phyloP scores from a whole-genome alignment of 2,329 filamentous ascomycete species.

The Talaromyces sp. region DNA sequence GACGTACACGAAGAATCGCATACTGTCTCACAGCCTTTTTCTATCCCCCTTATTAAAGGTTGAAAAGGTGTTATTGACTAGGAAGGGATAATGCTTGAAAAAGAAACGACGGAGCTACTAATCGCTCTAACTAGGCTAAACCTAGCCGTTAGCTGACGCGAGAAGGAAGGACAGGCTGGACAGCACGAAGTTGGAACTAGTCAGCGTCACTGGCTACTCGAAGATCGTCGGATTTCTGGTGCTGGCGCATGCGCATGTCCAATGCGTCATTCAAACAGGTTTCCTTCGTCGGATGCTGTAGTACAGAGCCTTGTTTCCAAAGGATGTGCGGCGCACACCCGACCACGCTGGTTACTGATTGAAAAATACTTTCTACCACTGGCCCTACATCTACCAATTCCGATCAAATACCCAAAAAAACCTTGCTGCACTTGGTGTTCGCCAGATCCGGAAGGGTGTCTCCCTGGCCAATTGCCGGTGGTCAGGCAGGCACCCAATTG shows the following conservation, averaged over 20 bases:
- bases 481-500: background rate
- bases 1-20: background rate
- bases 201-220: background rate
- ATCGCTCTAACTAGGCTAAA: background rate
- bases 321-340: background rate
- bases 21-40: background rate
- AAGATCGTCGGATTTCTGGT: background rate
- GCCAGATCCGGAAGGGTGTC: background rate
- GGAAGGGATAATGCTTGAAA: background rate
- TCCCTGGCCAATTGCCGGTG: background rate
- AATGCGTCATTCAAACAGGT: background rate
- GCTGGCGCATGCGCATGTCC: background rate
- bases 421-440: background rate
- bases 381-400: too few species aligned
- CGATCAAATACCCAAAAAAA: too few species aligned
- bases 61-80: background rate
- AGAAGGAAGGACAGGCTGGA: too few species aligned
- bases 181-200: background rate
- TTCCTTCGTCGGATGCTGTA: too few species aligned
- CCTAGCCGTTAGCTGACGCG: background rate
- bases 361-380: background rate
- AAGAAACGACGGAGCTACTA: background rate
- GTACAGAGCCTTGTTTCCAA: background rate
- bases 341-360: background rate
- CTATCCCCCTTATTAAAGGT: background rate